Base-by-base conservation (phyloP, 73 alveolate genomes). In the Halteria grandinella region DNA sequence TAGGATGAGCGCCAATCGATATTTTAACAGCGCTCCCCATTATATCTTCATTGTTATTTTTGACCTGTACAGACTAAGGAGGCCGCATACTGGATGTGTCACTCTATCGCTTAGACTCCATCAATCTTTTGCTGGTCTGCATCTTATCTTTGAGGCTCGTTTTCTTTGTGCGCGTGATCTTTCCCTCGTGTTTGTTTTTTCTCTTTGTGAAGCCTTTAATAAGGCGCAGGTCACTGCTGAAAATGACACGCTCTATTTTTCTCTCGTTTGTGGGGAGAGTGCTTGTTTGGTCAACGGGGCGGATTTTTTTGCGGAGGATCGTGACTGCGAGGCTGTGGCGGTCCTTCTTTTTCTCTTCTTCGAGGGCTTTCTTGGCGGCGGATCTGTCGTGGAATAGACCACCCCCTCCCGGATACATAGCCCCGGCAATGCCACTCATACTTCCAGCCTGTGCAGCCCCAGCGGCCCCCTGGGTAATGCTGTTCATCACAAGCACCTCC, bases 131-230 rank as follows among this genome's bases (percentile, higher is more conserved):
- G 14, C 25, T 32, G 59, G 14, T 27, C 23, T 63, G 69, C 76
- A 34, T 33, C 34, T 77, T 50, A 36, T 77, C 82, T 33, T 63
- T 50, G 2, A 59, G 37, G 32, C 70, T 32, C 2, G 55, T 27
- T 27, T 79, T 75, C 72, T 59, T 37, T 4, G 54, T 37, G 18
- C 87, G 17, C 47, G 73, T 55, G 52, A 25, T 71, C 74, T 59
- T 74, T 12, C 29, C 53, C 71, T 83, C 57, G 51, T 37, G 48
- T 53, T 83, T 83, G 31, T 83, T 37, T 20, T 39, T 64, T 29
- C 92, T 41, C 73, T 83, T 83, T 51, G 47, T 45, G 64, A 83
- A 83, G 55, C 79, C 75, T 40, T 83, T 83, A 27, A 73, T 69
- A 17, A 58, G 64, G 34, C 79, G 57, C 23, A 55, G 79, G 33